Percentiles rank a stretch among this genome's conserved stretches.
Evolutionary conservation across 2,329 filamentous ascomycete species (phyloP).

Genomic region (Trichoderma sp.): DNA sequence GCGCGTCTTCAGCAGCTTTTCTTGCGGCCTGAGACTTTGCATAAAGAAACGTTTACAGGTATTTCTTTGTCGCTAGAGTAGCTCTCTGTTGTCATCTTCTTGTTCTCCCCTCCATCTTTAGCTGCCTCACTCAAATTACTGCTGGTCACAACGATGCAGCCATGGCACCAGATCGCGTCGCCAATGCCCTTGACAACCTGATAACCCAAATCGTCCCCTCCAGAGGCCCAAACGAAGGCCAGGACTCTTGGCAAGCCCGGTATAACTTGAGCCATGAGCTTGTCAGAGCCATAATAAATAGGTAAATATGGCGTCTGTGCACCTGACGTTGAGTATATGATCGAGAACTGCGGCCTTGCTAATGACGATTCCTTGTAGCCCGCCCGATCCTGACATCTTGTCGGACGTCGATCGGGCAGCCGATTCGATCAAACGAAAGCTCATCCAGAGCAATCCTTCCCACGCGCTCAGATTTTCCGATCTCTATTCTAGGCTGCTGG

Average conservation of each 20-base stretch:
- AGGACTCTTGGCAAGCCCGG: conserved; percentile 67
- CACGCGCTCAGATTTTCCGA: conserved; percentile 86
- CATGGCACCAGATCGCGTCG: conserved; percentile 68
- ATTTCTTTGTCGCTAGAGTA: neutral
- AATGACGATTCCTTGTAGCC: conserved; percentile 37
- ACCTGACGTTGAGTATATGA: neutral
- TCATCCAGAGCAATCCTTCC: conserved; percentile 75
- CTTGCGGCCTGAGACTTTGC: conserved; percentile 10
- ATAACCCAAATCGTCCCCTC: conserved; percentile 72
- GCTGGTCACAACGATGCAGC: conserved; percentile 48
- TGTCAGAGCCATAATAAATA: conserved; percentile 54
- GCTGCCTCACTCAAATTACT: neutral
- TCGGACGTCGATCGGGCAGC: conserved; percentile 88
- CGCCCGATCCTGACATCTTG: conserved; percentile 56
- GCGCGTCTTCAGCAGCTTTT: conserved; percentile 11
- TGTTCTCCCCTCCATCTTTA: neutral
- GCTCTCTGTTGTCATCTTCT: neutral
- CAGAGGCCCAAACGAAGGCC: conserved; percentile 61
- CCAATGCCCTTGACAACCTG: conserved; percentile 76
- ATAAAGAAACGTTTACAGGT: neutral
- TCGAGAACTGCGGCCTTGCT: neutral
- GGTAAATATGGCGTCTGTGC: conserved; percentile 40
- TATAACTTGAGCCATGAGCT: conserved; percentile 63
- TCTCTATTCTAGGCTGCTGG: conserved; percentile 83
- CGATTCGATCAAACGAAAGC: conserved; percentile 85